Evolutionary conservation across 2,329 filamentous ascomycete species (phyloP), one percentile per base, ranked within the genome.

Genomic region (Talaromyces sp.): DNA sequence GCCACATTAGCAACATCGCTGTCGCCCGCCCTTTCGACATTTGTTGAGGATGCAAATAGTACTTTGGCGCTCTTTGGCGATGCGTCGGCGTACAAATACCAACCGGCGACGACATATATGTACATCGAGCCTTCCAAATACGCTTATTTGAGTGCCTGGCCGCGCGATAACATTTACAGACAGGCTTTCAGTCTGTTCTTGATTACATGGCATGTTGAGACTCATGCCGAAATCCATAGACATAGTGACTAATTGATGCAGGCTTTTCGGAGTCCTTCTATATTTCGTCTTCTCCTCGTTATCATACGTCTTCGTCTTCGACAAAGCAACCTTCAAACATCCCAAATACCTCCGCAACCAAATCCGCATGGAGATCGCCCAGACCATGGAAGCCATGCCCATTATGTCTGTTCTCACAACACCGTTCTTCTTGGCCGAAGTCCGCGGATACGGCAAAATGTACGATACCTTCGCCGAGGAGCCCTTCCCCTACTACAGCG

Each of bases 321-420:
- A 97, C 80, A 95, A 97, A 79, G 86, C 87, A 49, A 95, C 91
- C 52, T 88, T 94, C 79, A 83, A 92, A 61, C 94, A 98, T 77
- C 94, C 94, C 57, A 95, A 95, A 75, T 98, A 94, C 79, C 89
- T 97, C 74, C 96, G 95, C 81, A 94, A 97, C 80, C 94, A 97
- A 78, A 89, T 97, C 69, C 83, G 84, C 66, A 86, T 93, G 72
- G 94, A 98, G 78, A 97, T 98, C 73, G 82, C 83, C 69, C 92
- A 96, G 80, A 88, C 93, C 68, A 87, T 89, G 79, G 78, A 79
- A 56, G 84, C 92, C 43, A 89, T 97, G 82, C 93, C 93, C 22
- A 76, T 88, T 75, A 97, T 97, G 89, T 86, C 93, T 60, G 69
- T 94, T 65, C 84, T 93, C 76, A 97, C 93, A 10, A 87, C 88